Evolutionary conservation across 2,329 filamentous ascomycete species (phyloP), one percentile per base, ranked within the genome.

Genomic region (Clarireedia monteithiana): DNA sequence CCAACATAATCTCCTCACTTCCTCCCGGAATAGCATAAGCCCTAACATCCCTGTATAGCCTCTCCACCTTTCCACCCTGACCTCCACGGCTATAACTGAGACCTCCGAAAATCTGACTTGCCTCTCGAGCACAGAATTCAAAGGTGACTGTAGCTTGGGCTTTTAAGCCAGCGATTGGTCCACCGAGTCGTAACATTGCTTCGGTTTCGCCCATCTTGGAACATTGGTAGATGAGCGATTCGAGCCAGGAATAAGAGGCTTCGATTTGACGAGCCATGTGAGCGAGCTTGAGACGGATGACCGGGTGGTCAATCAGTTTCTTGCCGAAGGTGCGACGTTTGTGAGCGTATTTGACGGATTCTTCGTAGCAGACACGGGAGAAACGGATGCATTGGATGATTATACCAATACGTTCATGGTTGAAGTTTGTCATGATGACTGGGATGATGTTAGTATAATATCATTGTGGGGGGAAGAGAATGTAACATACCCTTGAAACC

Each of bases 341-440:
- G 83, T 94, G 89, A 60, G 91, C 91, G 75, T 96, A 99, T 73
- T 95, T 95, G 72, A 97, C 82, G 24, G 88, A 89, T 75, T 99
- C 94, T 71, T 97, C 92, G 78, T 90, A 96, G 81, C 91, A 96
- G 63, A 97, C 92, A 63, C 94, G 91, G 45, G 89, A 86, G 82
- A 99, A 97, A 68, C 94, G 91, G 62, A 96, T 73, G 68, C 86
- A 95, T 75, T 99, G 94, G 77, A 97, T 97, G 75, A 97, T 91
- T 74, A 99, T 97, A 60, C 94, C 94, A 66, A 99, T 91, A 61
- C 94, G 89, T 77, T 99, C 94, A 79, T 97, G 94, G 82, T 97
- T 97, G 80, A 96, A 96, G 81, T 96, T 96, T 71, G 90, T 96
- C 92, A 97, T 97, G 79, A 99, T 92, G 70, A 95, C 91, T 82